Evolutionary conservation across 805 yeast species (phyloP).

Genomic region (Ascoidea tarda): DNA sequence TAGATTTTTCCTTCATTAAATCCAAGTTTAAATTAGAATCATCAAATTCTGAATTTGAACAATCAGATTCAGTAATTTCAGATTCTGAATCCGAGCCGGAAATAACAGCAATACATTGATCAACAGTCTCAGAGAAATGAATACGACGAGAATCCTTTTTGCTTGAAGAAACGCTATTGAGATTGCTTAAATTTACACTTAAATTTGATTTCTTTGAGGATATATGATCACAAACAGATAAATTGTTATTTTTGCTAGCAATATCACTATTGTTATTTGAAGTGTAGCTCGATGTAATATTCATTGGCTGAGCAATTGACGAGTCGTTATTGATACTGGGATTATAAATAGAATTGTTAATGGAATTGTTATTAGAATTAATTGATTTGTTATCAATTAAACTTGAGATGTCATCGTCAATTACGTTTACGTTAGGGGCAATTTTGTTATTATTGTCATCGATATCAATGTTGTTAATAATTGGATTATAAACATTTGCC

Average conservation of each 20-base stretch:
- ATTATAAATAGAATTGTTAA: too few relatives aligned
- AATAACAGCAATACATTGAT: slow-evolving; percentile 79
- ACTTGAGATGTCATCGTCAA: too few relatives aligned
- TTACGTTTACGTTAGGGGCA: too few relatives aligned
- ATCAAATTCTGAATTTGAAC: slow-evolving; percentile 5
- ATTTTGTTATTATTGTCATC: too few relatives aligned
- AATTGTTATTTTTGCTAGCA: neutral
- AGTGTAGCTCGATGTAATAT: neutral
- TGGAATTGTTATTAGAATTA: too few relatives aligned
- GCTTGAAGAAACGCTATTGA: slow-evolving; percentile 1
- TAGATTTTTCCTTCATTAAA: neutral
- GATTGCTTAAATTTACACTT: slow-evolving; percentile 7
- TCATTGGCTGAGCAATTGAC: neutral
- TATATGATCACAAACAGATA: neutral
- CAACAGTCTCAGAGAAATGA: slow-evolving; percentile 88
- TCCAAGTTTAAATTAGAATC: slow-evolving; percentile 5
- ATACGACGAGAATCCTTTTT: slow-evolving; percentile 40
- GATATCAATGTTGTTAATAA: too few relatives aligned
- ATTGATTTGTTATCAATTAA: too few relatives aligned
- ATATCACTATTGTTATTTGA: neutral
- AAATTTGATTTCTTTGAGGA: slow-evolving; percentile 4
- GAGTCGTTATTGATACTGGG: too few relatives aligned
- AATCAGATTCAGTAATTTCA: slow-evolving; percentile 22
- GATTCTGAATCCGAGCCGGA: slow-evolving; percentile 16
- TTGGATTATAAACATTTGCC: neutral